Evolutionary conservation across 208 protist species (phyloP).

Genomic region (Leishmania turanica): DNA sequence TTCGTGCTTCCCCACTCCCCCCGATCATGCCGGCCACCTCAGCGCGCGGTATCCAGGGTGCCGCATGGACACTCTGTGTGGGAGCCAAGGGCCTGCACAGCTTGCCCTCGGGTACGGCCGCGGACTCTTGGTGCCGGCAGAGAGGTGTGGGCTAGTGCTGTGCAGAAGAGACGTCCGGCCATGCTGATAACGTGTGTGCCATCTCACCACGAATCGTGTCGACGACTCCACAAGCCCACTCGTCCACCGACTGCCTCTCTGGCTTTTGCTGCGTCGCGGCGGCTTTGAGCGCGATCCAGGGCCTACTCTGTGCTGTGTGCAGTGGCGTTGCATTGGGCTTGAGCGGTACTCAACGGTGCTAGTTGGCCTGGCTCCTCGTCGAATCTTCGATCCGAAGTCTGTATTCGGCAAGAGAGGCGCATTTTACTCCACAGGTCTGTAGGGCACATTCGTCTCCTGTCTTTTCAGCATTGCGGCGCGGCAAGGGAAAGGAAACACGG

Average conservation of each 20-base stretch:
- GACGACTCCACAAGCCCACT: too few relatives aligned
- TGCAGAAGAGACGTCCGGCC: too few relatives aligned
- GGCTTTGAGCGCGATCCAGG: neutral
- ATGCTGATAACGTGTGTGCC: too few relatives aligned
- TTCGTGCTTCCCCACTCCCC: too few relatives aligned
- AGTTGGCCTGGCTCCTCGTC: neutral
- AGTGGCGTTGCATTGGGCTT: neutral
- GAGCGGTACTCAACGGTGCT: neutral
- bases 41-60: too few relatives aligned
- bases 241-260: neutral
- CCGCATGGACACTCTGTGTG: too few relatives aligned
- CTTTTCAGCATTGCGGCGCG: neutral
- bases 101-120: too few relatives aligned
- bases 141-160: too few relatives aligned
- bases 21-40: too few relatives aligned
- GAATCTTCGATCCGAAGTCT: neutral
- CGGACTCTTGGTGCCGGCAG: too few relatives aligned
- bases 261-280: neutral
- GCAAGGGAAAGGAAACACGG: neutral
- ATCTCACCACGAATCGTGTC: too few relatives aligned
- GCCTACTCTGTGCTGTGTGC: neutral
- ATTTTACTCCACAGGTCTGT: neutral
- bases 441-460: neutral
- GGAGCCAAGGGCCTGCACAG: too few relatives aligned
- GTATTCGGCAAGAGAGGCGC: neutral